Conservation (phyloP, 2,329 filamentous ascomycete genomes). For the Monosporascus sp. region DNA sequence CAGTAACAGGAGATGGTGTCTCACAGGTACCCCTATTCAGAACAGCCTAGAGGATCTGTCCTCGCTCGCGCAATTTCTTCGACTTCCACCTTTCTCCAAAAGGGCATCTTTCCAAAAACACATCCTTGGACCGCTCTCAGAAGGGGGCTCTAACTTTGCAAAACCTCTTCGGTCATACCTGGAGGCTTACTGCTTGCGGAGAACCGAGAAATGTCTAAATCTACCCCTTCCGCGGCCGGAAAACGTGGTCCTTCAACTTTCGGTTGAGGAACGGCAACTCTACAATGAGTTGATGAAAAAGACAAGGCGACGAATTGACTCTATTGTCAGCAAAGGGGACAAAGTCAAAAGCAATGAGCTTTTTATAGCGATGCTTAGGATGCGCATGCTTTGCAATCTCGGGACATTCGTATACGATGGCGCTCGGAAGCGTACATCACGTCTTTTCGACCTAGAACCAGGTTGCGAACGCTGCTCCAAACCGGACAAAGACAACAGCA, state of each 20-base stretch:
- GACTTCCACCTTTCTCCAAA: constrained; percentile 16
- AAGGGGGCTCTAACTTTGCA: constrained; percentile 1
- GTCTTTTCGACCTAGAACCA: not conserved
- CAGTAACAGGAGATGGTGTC: constrained; percentile 28
- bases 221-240: not conserved
- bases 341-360: not conserved
- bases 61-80: constrained; percentile 26
- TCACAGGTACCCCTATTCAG: constrained; percentile 35
- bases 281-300: not conserved
- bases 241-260: not conserved
- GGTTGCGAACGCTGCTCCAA: constrained; percentile 2
- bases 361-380: constrained; percentile 2
- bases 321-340: not conserved
- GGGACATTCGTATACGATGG: not conserved
- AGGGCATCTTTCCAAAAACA: constrained; percentile 16
- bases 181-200: constrained; percentile 6
- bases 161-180: constrained; percentile 3
- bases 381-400: constrained; percentile 6
- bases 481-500: not conserved
- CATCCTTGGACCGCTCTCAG: constrained; percentile 7
- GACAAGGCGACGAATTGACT: not conserved
- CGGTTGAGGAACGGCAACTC: not conserved
- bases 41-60: constrained; percentile 33
- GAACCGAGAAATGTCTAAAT: constrained; percentile 1
- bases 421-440: not conserved